Conservation (phyloP, 2,329 filamentous ascomycete species). For the Aspergillus ustus region DNA sequence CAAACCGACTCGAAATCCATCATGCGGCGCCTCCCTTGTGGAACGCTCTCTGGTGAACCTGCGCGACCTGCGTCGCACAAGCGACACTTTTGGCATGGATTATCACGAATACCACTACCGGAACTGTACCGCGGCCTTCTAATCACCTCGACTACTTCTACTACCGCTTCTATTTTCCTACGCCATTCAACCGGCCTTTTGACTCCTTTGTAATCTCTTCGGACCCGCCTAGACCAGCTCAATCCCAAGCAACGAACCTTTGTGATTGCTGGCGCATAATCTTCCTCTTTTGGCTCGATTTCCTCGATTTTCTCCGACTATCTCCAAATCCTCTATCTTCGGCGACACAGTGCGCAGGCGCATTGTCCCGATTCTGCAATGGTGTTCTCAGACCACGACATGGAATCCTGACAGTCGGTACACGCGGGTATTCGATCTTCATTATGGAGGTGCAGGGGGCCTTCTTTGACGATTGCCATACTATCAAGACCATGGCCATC, state of each 20-base stretch:
- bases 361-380: conserved; percentile 23
- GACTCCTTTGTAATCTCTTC: conserved; percentile 8
- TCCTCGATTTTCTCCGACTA: conserved; percentile 4
- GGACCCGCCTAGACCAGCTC: conserved; percentile 12
- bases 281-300: conserved; percentile 1
- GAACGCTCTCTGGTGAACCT: conserved; percentile 9
- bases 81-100: conserved; percentile 34
- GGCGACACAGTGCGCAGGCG: conserved; percentile 23
- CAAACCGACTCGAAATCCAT: conserved; percentile 31
- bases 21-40: conserved; percentile 22
- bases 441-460: conserved; percentile 17
- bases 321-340: background rate
- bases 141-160: conserved; percentile 22
- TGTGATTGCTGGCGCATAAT: conserved; percentile 14
- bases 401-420: conserved; percentile 15
- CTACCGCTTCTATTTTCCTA: conserved; percentile 8
- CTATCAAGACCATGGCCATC: conserved; percentile 15
- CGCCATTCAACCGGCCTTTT: conserved; percentile 1
- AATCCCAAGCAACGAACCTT: conserved; percentile 22
- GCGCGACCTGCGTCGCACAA: conserved; percentile 27
- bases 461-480: conserved; percentile 11
- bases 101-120: conserved; percentile 38
- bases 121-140: conserved; percentile 31
- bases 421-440: conserved; percentile 18
- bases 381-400: conserved; percentile 22